A percentile compares a stretch with the other conserved stretches of the same genome.
Conservation (phyloP, 1,139 yeast genomes). For the Scheffersomyces lignicola region DNA sequence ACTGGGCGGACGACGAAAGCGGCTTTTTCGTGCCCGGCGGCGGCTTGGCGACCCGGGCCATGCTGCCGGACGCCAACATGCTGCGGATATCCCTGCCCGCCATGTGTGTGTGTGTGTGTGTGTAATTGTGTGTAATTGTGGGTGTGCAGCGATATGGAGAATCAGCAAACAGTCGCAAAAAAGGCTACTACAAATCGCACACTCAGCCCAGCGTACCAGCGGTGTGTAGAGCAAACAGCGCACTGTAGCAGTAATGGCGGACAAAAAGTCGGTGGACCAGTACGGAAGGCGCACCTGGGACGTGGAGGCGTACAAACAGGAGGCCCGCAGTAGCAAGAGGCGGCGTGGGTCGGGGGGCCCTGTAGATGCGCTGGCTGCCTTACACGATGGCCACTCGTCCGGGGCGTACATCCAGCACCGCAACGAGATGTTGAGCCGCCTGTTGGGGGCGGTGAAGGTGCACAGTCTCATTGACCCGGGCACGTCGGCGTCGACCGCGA, state of each 20-base stretch:
- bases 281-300: constrained; percentile 76
- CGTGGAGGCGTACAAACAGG: constrained; percentile 57
- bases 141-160: too few species aligned
- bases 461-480: constrained; percentile 36
- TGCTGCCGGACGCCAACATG: background rate
- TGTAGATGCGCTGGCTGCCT: constrained; percentile 4
- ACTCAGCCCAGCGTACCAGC: too few species aligned
- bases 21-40: background rate
- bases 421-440: constrained; percentile 27
- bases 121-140: too few species aligned
- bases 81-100: too few species aligned
- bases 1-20: too few species aligned
- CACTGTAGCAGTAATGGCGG: too few species aligned
- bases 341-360: constrained; percentile 5
- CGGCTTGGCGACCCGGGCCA: background rate
- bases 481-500: constrained; percentile 12
- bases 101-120: too few species aligned
- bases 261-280: constrained; percentile 32
- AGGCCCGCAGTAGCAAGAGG: constrained; percentile 34
- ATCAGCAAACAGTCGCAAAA: too few species aligned
- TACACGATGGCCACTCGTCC: constrained; percentile 20
- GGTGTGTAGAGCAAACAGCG: too few species aligned
- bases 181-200: too few species aligned
- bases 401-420: constrained; percentile 30
- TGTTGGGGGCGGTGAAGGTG: constrained; percentile 35